These are phyloP conservation scores for Aspergillus terreus DNA, from an alignment of 2,329 filamentous ascomycete genomes.

Conservation along the genomic window DNA sequence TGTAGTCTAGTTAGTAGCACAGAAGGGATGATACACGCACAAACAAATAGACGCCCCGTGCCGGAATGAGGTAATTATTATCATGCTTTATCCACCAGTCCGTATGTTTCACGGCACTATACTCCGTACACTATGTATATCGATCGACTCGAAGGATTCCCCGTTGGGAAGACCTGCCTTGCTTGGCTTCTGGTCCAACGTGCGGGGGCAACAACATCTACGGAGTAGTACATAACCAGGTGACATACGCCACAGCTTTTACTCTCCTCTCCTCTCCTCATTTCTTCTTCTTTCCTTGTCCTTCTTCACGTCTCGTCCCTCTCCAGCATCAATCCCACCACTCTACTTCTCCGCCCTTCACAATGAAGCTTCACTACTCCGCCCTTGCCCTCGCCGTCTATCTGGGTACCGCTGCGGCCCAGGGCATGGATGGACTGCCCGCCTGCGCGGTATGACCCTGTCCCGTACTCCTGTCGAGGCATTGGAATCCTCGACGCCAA, in stretches of 20 bases:
- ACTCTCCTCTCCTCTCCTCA: background rate
- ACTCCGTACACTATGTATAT: too few relatives aligned
- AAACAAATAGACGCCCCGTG: too few relatives aligned
- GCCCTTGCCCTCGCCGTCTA: conserved; percentile 53
- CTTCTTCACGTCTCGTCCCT: background rate
- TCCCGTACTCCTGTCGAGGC: background rate
- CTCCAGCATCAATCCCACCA: background rate
- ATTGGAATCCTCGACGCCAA: background rate
- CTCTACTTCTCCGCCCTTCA: conserved; percentile 13
- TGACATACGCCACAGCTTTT: background rate
- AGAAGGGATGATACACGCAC: too few relatives aligned
- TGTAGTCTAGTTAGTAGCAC: too few relatives aligned
- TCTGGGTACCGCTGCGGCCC: conserved; percentile 46
- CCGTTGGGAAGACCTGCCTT: too few relatives aligned
- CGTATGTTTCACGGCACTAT: too few relatives aligned
- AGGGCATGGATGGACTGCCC: conserved; percentile 46
- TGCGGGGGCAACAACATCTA: too few relatives aligned
- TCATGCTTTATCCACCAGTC: too few relatives aligned
- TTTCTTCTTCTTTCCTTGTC: background rate
- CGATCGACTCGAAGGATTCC: too few relatives aligned
- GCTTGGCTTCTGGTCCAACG: too few relatives aligned
- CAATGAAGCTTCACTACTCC: conserved; percentile 50
- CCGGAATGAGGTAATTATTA: too few relatives aligned
- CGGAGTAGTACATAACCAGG: too few relatives aligned
- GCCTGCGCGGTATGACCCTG: conserved; percentile 52